Percentiles rank a stretch among this genome's conserved stretches.
These are phyloP conservation scores for Pelargonium cotyledonis DNA, from an alignment of 441 rosid genomes.

Conservation along the genomic window DNA sequence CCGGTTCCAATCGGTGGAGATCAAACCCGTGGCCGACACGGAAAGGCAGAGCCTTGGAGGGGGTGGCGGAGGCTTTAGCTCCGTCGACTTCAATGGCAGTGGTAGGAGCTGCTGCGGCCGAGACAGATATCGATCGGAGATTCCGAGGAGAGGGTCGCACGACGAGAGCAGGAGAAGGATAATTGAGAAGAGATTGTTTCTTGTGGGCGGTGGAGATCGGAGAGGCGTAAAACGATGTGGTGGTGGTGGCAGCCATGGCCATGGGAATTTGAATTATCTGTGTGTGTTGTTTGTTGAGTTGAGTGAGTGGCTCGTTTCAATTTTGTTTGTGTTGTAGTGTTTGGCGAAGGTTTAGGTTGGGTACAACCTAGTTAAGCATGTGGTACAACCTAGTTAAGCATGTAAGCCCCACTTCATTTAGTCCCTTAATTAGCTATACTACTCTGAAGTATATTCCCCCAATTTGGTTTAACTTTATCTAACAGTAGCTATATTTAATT, in stretches of 20 bases:
- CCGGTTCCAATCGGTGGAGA: conserved; percentile 83
- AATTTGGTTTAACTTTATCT: too few relatives aligned
- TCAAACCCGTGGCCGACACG: conserved; percentile 93
- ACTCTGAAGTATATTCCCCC: too few relatives aligned
- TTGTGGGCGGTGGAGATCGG: conserved; percentile 4
- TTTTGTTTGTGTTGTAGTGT: too few relatives aligned
- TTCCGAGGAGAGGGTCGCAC: conserved; percentile 10
- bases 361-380: too few relatives aligned
- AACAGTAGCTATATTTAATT: too few relatives aligned
- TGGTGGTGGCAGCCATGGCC: conserved; percentile 2
- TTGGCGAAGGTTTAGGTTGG: too few relatives aligned
- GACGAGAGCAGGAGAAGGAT: not conserved
- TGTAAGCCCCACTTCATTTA: too few relatives aligned
- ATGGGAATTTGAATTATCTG: not conserved
- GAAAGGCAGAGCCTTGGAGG: conserved; percentile 58
- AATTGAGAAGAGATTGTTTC: conserved; percentile 13
- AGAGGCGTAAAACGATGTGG: conserved; percentile 18
- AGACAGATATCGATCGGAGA: conserved; percentile 24
- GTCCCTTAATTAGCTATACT: too few relatives aligned
- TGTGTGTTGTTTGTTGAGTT: not conserved
- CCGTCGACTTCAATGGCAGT: conserved; percentile 41
- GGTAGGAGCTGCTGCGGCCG: conserved; percentile 30
- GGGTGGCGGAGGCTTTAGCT: conserved; percentile 31
- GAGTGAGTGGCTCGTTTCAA: not conserved
- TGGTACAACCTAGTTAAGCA: too few relatives aligned